phyloP scores from a whole-genome alignment of 805 yeast species.

The Schizosaccharomyces octosporus region DNA sequence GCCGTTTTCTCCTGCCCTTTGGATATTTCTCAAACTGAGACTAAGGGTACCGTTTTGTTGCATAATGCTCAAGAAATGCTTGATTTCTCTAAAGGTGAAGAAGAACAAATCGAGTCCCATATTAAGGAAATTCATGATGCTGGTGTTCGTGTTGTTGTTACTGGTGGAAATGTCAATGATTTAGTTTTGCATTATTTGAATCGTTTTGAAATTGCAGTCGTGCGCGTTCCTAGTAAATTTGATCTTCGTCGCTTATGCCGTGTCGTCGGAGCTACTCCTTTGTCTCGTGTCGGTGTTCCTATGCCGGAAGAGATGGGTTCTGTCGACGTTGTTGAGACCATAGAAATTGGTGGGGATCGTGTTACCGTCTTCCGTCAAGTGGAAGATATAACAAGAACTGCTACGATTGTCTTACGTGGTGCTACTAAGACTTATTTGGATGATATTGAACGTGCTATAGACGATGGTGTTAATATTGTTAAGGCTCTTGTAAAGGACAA shows the following conservation, averaged over 20 bases:
- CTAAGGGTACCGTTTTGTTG: conserved; percentile 86
- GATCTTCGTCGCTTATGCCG: conserved; percentile 82
- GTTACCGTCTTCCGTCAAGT: conserved; percentile 76
- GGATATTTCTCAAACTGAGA: conserved; percentile 89
- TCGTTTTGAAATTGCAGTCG: conserved; percentile 59
- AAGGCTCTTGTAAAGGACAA: conserved; percentile 71
- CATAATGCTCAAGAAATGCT: conserved; percentile 95
- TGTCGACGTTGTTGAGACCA: conserved; percentile 67
- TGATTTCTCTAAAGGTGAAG: conserved; percentile 89
- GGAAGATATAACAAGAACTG: conserved; percentile 41
- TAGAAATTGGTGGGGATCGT: conserved; percentile 92
- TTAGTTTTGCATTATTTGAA: conserved; percentile 79
- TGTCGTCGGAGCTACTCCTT: conserved; percentile 92
- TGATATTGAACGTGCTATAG: conserved; percentile 89
- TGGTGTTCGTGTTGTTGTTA: conserved; percentile 70
- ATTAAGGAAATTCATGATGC: conserved; percentile 61
- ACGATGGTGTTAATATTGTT: conserved; percentile 81
- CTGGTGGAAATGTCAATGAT: conserved; percentile 88
- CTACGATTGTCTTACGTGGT: conserved; percentile 84
- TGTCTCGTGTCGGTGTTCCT: conserved; percentile 84
- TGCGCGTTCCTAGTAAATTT: conserved; percentile 80
- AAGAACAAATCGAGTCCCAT: conserved; percentile 66
- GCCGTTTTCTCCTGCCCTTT: conserved; percentile 85
- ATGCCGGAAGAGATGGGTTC: conserved; percentile 81
- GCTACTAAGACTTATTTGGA: conserved; percentile 86